Evolutionary conservation across 176 grass and related monocot genomes (phyloP).

Genomic region (Carex scoparia): DNA sequence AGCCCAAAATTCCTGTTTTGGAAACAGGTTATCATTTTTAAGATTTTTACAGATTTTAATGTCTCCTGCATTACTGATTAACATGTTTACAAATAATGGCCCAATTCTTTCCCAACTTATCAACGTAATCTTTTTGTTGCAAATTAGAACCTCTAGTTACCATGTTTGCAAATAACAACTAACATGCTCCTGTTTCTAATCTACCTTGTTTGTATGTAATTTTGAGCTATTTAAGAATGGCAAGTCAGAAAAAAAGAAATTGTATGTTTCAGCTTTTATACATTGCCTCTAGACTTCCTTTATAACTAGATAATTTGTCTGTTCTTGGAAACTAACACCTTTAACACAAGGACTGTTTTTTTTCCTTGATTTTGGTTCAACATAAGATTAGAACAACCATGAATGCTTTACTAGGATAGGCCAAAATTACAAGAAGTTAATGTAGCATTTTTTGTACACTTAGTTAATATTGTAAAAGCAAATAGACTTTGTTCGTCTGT

Average conservation of each 20-base stretch:
- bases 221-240: background rate
- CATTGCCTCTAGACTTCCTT: background rate
- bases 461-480: background rate
- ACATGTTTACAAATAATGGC: background rate
- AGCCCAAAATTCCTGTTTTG: conserved; percentile 81
- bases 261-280: background rate
- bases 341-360: background rate
- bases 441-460: background rate
- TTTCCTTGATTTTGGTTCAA: background rate
- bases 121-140: background rate
- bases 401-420: background rate
- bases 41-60: background rate
- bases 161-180: background rate
- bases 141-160: background rate
- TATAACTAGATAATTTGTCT: background rate
- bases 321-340: background rate
- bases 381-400: background rate
- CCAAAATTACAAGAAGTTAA: background rate
- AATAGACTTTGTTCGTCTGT: background rate
- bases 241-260: background rate
- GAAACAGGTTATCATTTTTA: conserved; percentile 63
- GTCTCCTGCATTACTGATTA: background rate
- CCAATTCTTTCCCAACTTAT: background rate
- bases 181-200: background rate
- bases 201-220: background rate